phyloP scores from a whole-genome alignment of 2,329 filamentous ascomycete genomes.

The Apiospora arundinis region DNA sequence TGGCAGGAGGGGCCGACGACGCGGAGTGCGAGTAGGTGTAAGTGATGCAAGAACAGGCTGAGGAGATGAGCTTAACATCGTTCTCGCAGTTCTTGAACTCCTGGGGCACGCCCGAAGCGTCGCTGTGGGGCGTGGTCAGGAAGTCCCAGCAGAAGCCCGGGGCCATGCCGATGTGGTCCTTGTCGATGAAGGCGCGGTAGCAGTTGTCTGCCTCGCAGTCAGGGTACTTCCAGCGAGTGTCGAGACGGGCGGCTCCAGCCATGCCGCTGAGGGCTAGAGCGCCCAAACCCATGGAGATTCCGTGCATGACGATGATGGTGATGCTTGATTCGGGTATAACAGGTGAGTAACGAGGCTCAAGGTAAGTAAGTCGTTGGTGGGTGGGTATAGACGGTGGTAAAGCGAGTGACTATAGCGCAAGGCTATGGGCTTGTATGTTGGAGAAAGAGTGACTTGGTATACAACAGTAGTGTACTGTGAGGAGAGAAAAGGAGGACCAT shows the following conservation, averaged over 20 bases:
- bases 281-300: constrained; percentile 13
- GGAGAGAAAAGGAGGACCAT: neutral
- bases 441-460: constrained; percentile 20
- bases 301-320: neutral
- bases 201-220: constrained; percentile 15
- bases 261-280: constrained; percentile 23
- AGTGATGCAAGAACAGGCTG: constrained; percentile 18
- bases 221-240: neutral
- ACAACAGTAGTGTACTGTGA: neutral
- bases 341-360: neutral
- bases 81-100: constrained; percentile 2
- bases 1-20: neutral
- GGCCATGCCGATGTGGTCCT: neutral
- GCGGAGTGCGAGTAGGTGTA: constrained; percentile 10
- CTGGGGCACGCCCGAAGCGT: neutral
- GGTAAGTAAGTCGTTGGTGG: neutral
- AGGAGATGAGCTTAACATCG: constrained; percentile 11
- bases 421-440: neutral
- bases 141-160: constrained; percentile 18
- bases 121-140: neutral
- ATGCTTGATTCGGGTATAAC: neutral
- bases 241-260: constrained; percentile 18
- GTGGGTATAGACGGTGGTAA: neutral
- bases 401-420: constrained; percentile 4
- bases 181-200: constrained; percentile 20